These are phyloP conservation scores for Halophytophthora polymorphica DNA, from an alignment of 352 stramenopile species.

Conservation along the genomic window DNA sequence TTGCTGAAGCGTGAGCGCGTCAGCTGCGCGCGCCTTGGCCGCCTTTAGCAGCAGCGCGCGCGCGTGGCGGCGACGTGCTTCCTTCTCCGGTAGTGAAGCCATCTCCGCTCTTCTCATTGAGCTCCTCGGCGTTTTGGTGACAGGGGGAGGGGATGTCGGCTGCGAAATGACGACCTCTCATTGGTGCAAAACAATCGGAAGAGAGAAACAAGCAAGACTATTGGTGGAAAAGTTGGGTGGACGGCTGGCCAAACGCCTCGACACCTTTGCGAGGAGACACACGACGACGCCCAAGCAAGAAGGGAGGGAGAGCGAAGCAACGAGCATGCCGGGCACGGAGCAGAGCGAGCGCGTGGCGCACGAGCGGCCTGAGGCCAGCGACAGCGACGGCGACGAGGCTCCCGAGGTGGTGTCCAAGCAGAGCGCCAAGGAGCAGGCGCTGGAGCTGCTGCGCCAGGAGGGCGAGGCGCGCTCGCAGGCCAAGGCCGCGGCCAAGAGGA, in stretches of 20 bases:
- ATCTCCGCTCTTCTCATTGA: constrained; percentile 6
- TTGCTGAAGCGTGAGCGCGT: constrained; percentile 40
- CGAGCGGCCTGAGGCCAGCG: constrained; percentile 16
- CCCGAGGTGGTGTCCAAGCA: constrained; percentile 77
- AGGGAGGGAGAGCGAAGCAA: background rate
- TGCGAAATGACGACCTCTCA: background rate
- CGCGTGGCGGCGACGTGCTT: constrained; percentile 28
- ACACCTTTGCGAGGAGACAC: constrained; percentile 5
- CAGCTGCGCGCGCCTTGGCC: constrained; percentile 41
- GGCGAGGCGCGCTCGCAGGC: constrained; percentile 42
- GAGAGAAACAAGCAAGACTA: background rate
- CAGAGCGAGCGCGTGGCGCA: constrained; percentile 19
- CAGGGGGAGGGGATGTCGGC: background rate
- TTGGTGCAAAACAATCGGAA: constrained; percentile 19
- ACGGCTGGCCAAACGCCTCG: background rate
- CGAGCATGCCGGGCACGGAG: constrained; percentile 21
- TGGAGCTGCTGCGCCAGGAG: constrained; percentile 48
- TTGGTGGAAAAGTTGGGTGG: constrained; percentile 39
- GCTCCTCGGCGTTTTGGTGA: no score
- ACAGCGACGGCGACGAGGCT: constrained; percentile 69
- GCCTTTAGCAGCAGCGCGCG: constrained; percentile 64
- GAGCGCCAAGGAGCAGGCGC: constrained; percentile 52
- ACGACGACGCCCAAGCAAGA: constrained; percentile 4
- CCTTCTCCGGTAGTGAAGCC: constrained; percentile 13
- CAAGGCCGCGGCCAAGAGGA: constrained; percentile 41